Evolutionary conservation across 2,329 filamentous ascomycete species (phyloP).

Genomic region (Ophiostoma himal-ulmi): DNA sequence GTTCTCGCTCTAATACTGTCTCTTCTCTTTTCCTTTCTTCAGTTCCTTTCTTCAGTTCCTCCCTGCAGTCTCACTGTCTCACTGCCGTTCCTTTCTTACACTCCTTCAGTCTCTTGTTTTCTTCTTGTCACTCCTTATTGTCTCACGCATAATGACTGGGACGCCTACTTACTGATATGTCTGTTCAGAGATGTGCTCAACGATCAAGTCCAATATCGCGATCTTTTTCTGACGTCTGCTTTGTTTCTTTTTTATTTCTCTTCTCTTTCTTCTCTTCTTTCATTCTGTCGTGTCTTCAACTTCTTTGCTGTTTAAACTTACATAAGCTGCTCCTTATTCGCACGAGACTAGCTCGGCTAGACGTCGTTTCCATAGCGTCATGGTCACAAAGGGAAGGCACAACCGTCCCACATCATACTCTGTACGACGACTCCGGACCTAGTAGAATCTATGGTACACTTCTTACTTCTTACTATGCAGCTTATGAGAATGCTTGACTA

Average conservation of each 20-base stretch:
- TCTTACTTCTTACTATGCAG: background rate
- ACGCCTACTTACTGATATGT: slow-evolving; percentile 11
- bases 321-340: background rate
- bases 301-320: background rate
- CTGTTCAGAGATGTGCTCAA: slow-evolving; percentile 10
- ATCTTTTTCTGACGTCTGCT: slow-evolving; percentile 8
- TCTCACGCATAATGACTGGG: slow-evolving; percentile 16
- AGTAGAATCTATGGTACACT: background rate
- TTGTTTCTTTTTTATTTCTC: background rate
- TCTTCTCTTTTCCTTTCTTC: background rate
- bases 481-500: background rate
- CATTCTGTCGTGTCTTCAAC: background rate
- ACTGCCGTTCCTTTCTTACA: background rate
- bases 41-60: too few relatives aligned
- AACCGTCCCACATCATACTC: background rate
- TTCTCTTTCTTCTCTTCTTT: background rate
- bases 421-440: background rate
- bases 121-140: slow-evolving; percentile 11
- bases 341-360: background rate
- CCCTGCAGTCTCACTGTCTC: background rate
- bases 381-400: background rate
- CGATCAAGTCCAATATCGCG: slow-evolving; percentile 8
- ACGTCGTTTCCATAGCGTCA: background rate
- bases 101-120: slow-evolving; percentile 14
- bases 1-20: background rate